Evolutionary conservation across 129 eudicot genomes (phyloP).

Genomic region (Pittosporum tobira): DNA sequence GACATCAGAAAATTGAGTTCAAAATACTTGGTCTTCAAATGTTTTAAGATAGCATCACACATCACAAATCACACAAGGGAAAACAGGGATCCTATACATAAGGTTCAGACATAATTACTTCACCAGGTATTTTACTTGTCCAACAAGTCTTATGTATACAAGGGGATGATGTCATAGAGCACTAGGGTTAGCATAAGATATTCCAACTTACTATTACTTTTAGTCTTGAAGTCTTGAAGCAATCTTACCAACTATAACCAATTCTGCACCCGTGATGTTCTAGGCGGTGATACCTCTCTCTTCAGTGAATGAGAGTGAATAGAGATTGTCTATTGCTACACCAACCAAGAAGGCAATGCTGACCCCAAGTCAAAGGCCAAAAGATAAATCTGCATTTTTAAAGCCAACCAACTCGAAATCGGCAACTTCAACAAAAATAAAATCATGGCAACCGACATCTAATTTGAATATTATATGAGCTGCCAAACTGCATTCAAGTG

Average conservation of each 20-base stretch:
- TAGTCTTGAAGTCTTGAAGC: constrained; percentile 92
- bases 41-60: constrained; percentile 19
- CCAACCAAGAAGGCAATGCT: constrained; percentile 93
- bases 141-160: constrained; percentile 34
- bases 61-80: constrained; percentile 7
- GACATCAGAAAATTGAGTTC: not conserved
- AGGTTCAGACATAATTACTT: constrained; percentile 19
- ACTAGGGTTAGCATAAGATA: constrained; percentile 23
- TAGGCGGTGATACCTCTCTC: constrained; percentile 90
- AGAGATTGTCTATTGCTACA: constrained; percentile 69
- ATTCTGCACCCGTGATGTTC: constrained; percentile 76
- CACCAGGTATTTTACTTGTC: constrained; percentile 25
- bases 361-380: constrained; percentile 66
- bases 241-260: constrained; percentile 95
- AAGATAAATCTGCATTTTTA: constrained; percentile 97
- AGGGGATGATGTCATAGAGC: constrained; percentile 30
- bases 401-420: constrained; percentile 86
- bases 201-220: constrained; percentile 45
- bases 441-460: constrained; percentile 65
- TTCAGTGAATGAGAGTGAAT: constrained; percentile 60
- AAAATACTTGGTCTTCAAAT: constrained; percentile 14
- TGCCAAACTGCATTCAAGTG: constrained; percentile 40
- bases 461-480: constrained; percentile 36
- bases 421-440: constrained; percentile 70
- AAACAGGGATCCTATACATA: constrained; percentile 13